These are phyloP conservation scores for Nemania sp. DNA, from an alignment of 2,329 filamentous ascomycete species.

Conservation along the genomic window DNA sequence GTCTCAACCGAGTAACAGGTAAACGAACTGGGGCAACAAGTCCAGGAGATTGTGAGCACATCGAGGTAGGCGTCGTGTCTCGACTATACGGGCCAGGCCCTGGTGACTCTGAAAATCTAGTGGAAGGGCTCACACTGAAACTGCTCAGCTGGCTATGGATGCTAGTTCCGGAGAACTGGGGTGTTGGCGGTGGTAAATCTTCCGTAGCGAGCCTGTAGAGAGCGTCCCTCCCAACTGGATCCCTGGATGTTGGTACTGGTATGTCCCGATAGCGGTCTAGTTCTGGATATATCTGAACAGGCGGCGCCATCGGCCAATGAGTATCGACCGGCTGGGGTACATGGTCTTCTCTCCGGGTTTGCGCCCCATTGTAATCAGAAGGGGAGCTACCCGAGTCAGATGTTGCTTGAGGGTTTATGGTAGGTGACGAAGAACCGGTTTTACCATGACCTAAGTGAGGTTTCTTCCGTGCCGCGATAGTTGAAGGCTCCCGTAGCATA, in stretches of 20 bases:
- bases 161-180: constrained; percentile 63
- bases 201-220: constrained; percentile 64
- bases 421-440: constrained; percentile 49
- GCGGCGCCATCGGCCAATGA: constrained; percentile 43
- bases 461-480: constrained; percentile 35
- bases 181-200: constrained; percentile 67
- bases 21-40: constrained; percentile 54
- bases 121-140: constrained; percentile 73
- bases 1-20: constrained; percentile 52
- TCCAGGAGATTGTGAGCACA: constrained; percentile 73
- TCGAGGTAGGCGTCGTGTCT: constrained; percentile 77
- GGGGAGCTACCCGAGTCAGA: constrained; percentile 43
- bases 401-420: constrained; percentile 44
- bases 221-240: constrained; percentile 47
- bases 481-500: constrained; percentile 45
- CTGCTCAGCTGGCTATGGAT: constrained; percentile 56
- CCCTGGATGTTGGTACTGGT: constrained; percentile 43
- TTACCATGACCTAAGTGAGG: constrained; percentile 43
- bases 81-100: constrained; percentile 72
- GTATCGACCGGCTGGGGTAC: constrained; percentile 48
- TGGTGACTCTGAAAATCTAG: constrained; percentile 73
- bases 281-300: constrained; percentile 59
- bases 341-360: constrained; percentile 50
- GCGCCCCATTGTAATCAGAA: constrained; percentile 47
- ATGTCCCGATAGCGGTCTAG: constrained; percentile 62